Evolutionary conservation across 1,139 yeast genomes (phyloP), one percentile per base, ranked within the genome.

Genomic region (Hansenula sp.): DNA sequence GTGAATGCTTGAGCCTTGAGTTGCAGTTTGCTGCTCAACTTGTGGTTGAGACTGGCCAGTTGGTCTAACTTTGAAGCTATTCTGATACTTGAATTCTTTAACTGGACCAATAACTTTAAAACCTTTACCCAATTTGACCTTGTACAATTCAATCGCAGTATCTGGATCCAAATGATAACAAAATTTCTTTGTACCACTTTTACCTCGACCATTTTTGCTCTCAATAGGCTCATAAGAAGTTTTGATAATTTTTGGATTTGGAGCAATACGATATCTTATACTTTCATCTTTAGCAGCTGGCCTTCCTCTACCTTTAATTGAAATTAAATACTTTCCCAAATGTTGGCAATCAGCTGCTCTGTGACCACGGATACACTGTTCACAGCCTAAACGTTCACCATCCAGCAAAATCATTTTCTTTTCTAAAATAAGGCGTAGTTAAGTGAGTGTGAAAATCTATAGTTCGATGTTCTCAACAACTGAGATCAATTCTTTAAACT

Each of bases 361-460:
- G 59, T 92, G 98, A 18, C 97, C 97, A 34, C 97, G 70, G 31
- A 92, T 88, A 59, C 98, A 92, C 55, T 82, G 83, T 45, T 80
- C 76, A 60, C 96, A 92, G n/a, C 96, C 89, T 60, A 86, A 86
- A 56, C 92, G 87, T 53, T 77, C 83, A 32, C 86, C 87, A 48
- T 86, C 88, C 53, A 85, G 87, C 37, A 88, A 68, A 43, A 92
- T 88, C 97, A 92, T 90, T 29, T n/a, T 13, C 29, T n/a, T 29
- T 22, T 22, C 24, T 10, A 22, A 22, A 22, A 22, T n/a, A n/a
- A n/a, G n/a, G n/a, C n/a, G n/a, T n/a, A n/a, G n/a, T n/a, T n/a
- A n/a, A n/a, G n/a, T n/a, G n/a, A n/a, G n/a, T n/a, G n/a, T n/a
- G n/a, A n/a, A n/a, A n/a, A n/a, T n/a, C n/a, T n/a, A n/a, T n/a